Percentiles rank a stretch among this genome's conserved stretches.
phyloP scores from a whole-genome alignment of 73 alveolate genomes.

The Paraurostyla sp. region DNA sequence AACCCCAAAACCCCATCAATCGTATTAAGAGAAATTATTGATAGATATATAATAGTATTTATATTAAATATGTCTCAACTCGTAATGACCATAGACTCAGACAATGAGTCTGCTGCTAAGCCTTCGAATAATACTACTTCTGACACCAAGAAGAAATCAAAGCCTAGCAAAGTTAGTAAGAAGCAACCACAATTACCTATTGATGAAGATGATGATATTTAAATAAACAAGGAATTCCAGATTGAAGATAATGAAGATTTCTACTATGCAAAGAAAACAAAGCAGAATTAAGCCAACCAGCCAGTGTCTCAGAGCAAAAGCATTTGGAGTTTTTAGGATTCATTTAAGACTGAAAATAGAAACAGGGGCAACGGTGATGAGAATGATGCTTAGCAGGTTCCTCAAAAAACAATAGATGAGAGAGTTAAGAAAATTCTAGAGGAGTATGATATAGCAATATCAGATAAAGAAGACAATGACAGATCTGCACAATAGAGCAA shows the following conservation, averaged over 20 bases:
- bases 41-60: too few species aligned
- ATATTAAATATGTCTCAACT: conserved; percentile 37
- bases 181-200: background rate
- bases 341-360: conserved; percentile 17
- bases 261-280: background rate
- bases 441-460: background rate
- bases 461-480: conserved; percentile 10
- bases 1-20: too few species aligned
- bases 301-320: conserved; percentile 9
- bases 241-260: conserved; percentile 8
- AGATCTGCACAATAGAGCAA: background rate
- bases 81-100: conserved; percentile 60
- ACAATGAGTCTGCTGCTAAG: background rate
- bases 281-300: background rate
- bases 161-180: background rate
- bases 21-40: too few species aligned
- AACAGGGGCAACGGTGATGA: background rate
- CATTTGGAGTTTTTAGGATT: conserved; percentile 30
- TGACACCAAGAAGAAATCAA: background rate
- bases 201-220: conserved; percentile 25
- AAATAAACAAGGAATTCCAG: conserved; percentile 27
- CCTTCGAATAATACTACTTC: background rate
- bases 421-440: conserved; percentile 13
- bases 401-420: conserved; percentile 2
- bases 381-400: background rate